Percentiles rank a stretch among this genome's conserved stretches.
Conservation (phyloP, 2,329 filamentous ascomycete genomes). For the Xylariaceae sp. region DNA sequence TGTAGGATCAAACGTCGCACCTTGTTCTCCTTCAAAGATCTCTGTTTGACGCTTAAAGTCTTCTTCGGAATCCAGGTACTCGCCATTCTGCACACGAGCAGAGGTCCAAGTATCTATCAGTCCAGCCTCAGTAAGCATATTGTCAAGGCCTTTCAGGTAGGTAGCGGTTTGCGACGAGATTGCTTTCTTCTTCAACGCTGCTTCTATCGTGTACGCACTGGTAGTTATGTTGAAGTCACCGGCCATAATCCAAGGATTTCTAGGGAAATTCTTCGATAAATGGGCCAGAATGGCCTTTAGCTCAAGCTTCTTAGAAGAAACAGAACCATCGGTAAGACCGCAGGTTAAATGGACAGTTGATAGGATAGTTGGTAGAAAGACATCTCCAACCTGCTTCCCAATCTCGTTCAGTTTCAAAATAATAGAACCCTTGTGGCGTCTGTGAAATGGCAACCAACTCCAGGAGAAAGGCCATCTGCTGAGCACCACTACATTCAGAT, state of each 20-base stretch:
- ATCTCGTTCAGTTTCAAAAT: conserved; percentile 50
- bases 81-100: conserved; percentile 50
- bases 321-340: conserved; percentile 63
- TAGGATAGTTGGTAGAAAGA: conserved; percentile 52
- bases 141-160: conserved; percentile 54
- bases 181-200: conserved; percentile 56
- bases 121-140: conserved; percentile 49
- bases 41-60: conserved; percentile 36
- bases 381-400: conserved; percentile 33
- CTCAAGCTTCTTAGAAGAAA: conserved; percentile 63
- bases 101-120: conserved; percentile 60
- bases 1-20: conserved; percentile 68
- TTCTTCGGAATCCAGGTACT: conserved; percentile 45
- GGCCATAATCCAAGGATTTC: conserved; percentile 60
- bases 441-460: conserved; percentile 58
- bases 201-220: conserved; percentile 60
- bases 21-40: conserved; percentile 63
- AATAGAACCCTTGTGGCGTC: conserved; percentile 63
- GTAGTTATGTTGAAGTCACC: conserved; percentile 71
- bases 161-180: conserved; percentile 57
- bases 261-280: conserved; percentile 48
- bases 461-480: conserved; percentile 62
- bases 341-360: conserved; percentile 66
- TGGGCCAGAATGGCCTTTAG: conserved; percentile 56
- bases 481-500: conserved; percentile 66